These are phyloP conservation scores for Cucurbita ficifolia DNA, from an alignment of 306 rosid genomes.

Conservation along the genomic window DNA sequence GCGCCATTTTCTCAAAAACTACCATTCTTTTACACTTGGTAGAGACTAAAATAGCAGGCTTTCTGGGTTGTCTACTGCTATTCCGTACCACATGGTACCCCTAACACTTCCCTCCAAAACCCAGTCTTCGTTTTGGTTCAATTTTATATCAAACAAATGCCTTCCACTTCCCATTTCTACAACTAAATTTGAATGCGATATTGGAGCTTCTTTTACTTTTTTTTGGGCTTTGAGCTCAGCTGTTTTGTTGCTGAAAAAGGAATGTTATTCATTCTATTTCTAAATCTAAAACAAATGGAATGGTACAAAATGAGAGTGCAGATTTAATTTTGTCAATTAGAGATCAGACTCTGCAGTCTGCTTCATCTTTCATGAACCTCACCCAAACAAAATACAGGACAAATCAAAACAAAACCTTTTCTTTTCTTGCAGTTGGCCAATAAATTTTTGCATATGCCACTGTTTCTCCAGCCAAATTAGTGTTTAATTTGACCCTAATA, in stretches of 20 bases:
- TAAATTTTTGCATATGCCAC: not conserved
- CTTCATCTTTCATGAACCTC: not conserved
- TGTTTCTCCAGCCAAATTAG: too few relatives aligned
- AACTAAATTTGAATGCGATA: not conserved
- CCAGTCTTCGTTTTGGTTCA: not conserved
- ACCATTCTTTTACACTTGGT: not conserved
- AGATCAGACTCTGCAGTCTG: too few relatives aligned
- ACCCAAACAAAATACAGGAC: not conserved
- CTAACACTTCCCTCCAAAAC: not conserved
- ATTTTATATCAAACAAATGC: not conserved
- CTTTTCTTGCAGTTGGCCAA: too few relatives aligned
- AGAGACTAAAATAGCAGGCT: not conserved
- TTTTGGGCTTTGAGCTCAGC: not conserved
- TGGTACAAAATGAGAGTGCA: not conserved
- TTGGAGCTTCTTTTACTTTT: too few relatives aligned
- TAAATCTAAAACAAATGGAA: not conserved
- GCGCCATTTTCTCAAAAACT: constrained; percentile 4
- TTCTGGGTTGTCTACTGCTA: not conserved
- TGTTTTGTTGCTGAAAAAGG: not conserved
- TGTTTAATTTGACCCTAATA: too few relatives aligned
- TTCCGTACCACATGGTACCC: constrained; percentile 8
- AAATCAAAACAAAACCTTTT: too few relatives aligned
- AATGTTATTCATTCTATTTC: not conserved
- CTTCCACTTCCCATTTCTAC: not conserved
- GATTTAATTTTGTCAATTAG: too few relatives aligned